These are phyloP conservation scores for Kodamaea ohmeri DNA, from an alignment of 1,139 yeast species.

Conservation along the genomic window DNA sequence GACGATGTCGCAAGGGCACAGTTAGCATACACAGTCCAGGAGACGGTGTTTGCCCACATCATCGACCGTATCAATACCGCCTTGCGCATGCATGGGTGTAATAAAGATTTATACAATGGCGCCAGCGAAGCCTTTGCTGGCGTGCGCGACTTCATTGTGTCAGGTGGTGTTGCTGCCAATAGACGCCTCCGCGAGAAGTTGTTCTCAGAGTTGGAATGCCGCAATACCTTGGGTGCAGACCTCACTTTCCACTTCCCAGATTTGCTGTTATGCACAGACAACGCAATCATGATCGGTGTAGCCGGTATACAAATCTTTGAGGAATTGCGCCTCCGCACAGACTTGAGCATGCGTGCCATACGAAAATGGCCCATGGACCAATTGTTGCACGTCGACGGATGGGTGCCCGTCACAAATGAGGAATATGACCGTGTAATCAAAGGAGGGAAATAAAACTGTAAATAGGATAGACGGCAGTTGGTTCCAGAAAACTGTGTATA, in stretches of 20 bases:
- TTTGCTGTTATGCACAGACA: constrained; percentile 79
- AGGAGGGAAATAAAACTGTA: not conserved
- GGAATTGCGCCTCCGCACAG: constrained; percentile 44
- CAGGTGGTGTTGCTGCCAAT: constrained; percentile 96
- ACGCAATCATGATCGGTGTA: constrained; percentile 96
- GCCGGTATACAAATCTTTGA: constrained; percentile 90
- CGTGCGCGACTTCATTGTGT: constrained; percentile 64
- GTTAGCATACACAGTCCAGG: constrained; percentile 64
- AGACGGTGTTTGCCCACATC: constrained; percentile 67
- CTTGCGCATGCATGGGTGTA: constrained; percentile 34
- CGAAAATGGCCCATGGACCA: constrained; percentile 74
- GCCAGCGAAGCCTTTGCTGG: constrained; percentile 38
- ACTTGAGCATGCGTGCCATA: constrained; percentile 53
- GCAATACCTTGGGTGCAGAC: constrained; percentile 12
- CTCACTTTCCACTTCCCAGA: constrained; percentile 61
- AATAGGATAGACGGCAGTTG: too few relatives aligned
- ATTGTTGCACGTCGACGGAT: constrained; percentile 47
- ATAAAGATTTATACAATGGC: constrained; percentile 9
- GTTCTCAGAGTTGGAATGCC: constrained; percentile 27
- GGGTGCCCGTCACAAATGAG: constrained; percentile 33
- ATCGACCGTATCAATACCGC: constrained; percentile 60
- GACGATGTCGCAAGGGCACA: constrained; percentile 28
- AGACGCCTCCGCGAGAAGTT: constrained; percentile 52
- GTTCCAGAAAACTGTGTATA: too few relatives aligned
- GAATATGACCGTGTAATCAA: constrained; percentile 11